Conservation (phyloP, 805 yeast genomes). For the Metahyphopichia silvanorum region DNA sequence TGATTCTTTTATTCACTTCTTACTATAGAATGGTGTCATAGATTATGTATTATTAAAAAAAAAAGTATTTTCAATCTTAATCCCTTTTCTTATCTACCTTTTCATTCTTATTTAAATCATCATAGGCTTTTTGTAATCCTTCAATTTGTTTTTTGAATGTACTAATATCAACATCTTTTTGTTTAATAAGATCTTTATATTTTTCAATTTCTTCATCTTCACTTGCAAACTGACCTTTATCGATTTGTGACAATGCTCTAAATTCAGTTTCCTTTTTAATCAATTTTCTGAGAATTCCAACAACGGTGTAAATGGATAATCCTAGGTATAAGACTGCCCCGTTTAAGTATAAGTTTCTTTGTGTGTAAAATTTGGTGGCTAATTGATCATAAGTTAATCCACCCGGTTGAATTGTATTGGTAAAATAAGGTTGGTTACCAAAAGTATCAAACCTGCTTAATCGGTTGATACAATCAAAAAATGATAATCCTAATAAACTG, state of each 20-base stretch:
- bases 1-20: too few relatives aligned
- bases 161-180: slow-evolving; percentile 42
- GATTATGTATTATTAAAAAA: too few relatives aligned
- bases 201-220: slow-evolving; percentile 27
- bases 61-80: too few relatives aligned
- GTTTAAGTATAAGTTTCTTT: slow-evolving; percentile 58
- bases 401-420: slow-evolving; percentile 8
- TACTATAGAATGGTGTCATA: too few relatives aligned
- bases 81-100: slow-evolving; percentile 4
- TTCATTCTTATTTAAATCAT: slow-evolving; percentile 26
- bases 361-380: slow-evolving; percentile 60
- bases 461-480: slow-evolving; percentile 53
- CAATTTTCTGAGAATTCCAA: slow-evolving; percentile 50
- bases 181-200: slow-evolving; percentile 32
- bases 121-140: slow-evolving; percentile 49
- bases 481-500: slow-evolving; percentile 45
- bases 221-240: slow-evolving; percentile 7
- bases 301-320: slow-evolving; percentile 52
- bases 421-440: slow-evolving; percentile 18
- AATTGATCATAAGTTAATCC: slow-evolving; percentile 45
- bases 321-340: slow-evolving; percentile 60
- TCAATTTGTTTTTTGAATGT: slow-evolving; percentile 49
- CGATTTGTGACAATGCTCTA: slow-evolving; percentile 16
- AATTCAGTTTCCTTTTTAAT: slow-evolving; percentile 40
- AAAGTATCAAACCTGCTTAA: slow-evolving; percentile 20